phyloP scores from a whole-genome alignment of 495 filamentous ascomycete genomes.

The Amphirosellinia nigrospora region DNA sequence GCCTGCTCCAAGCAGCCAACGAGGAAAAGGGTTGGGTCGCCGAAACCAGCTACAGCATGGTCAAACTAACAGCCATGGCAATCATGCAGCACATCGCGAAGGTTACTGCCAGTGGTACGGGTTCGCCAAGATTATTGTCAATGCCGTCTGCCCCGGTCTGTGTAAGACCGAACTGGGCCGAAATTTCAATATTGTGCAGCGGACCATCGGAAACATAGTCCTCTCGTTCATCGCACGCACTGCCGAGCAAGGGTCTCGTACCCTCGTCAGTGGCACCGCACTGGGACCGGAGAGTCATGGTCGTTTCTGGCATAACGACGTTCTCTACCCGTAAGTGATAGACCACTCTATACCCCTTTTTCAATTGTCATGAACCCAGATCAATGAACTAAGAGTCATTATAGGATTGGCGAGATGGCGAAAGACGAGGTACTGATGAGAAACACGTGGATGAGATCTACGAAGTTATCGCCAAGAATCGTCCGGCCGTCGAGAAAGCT shows the following conservation, averaged over 20 bases:
- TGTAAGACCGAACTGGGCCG: slow-evolving; percentile 38
- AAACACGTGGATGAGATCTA: background rate
- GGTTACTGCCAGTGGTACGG: background rate
- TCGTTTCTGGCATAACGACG: slow-evolving; percentile 53
- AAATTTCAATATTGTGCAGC: slow-evolving; percentile 23
- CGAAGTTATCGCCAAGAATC: background rate
- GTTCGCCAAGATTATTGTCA: slow-evolving; percentile 34
- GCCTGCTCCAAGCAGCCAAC: slow-evolving; percentile 26
- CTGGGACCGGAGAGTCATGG: slow-evolving; percentile 58
- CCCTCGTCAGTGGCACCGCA: slow-evolving; percentile 57
- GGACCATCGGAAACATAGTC: slow-evolving; percentile 41
- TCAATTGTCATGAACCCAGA: background rate
- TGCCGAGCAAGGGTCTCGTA: slow-evolving; percentile 57
- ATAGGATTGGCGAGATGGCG: background rate
- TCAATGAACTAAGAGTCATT: background rate
- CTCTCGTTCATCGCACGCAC: slow-evolving; percentile 51
- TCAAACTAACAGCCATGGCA: slow-evolving; percentile 34
- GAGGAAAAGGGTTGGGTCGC: slow-evolving; percentile 13
- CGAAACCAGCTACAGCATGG: slow-evolving; percentile 25
- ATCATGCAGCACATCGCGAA: slow-evolving; percentile 22
- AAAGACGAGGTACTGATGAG: background rate
- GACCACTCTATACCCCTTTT: too few relatives aligned
- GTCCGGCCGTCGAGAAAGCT: background rate
- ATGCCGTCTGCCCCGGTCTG: slow-evolving; percentile 37
- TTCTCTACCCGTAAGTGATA: slow-evolving; percentile 30